Evolutionary conservation across 2,329 filamentous ascomycete species (phyloP).

Genomic region (Aspergillus carbonarius): DNA sequence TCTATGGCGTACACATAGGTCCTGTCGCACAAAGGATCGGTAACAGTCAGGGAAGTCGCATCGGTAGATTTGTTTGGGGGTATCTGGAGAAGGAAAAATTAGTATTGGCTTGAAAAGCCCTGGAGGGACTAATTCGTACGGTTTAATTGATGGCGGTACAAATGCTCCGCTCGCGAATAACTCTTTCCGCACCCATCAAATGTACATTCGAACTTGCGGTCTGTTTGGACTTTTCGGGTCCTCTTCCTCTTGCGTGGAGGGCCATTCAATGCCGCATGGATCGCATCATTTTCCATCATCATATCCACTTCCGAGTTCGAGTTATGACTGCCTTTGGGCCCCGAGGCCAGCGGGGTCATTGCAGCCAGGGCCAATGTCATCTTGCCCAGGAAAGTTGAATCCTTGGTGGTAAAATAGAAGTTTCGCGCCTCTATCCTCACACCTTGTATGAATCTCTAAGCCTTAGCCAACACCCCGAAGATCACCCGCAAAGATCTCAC

Average conservation of each 20-base stretch:
- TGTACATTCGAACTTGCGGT: slow-evolving; percentile 71
- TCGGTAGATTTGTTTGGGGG: slow-evolving; percentile 89
- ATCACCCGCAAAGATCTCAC: slow-evolving; percentile 6
- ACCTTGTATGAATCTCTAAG: background rate
- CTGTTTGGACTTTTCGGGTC: slow-evolving; percentile 46
- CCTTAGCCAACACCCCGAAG: slow-evolving; percentile 17
- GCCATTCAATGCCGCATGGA: slow-evolving; percentile 11
- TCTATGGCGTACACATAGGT: slow-evolving; percentile 82
- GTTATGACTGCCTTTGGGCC: slow-evolving; percentile 9
- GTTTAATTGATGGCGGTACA: slow-evolving; percentile 95
- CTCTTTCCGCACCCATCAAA: slow-evolving; percentile 89
- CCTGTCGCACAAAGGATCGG: slow-evolving; percentile 87
- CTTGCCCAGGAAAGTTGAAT: background rate
- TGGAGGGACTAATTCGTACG: slow-evolving; percentile 54
- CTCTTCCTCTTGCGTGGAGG: slow-evolving; percentile 28
- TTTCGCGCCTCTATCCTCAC: background rate
- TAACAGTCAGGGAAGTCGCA: slow-evolving; percentile 91
- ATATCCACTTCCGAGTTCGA: slow-evolving; percentile 9
- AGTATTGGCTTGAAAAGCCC: slow-evolving; percentile 10
- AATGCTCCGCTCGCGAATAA: slow-evolving; percentile 92
- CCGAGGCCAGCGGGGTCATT: slow-evolving; percentile 21
- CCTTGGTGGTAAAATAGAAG: background rate
- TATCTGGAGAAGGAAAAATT: slow-evolving; percentile 55
- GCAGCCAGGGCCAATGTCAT: slow-evolving; percentile 25
- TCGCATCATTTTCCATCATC: slow-evolving; percentile 15